phyloP scores from a whole-genome alignment of 495 filamentous ascomycete species.

The Annulohypoxylon nitens region DNA sequence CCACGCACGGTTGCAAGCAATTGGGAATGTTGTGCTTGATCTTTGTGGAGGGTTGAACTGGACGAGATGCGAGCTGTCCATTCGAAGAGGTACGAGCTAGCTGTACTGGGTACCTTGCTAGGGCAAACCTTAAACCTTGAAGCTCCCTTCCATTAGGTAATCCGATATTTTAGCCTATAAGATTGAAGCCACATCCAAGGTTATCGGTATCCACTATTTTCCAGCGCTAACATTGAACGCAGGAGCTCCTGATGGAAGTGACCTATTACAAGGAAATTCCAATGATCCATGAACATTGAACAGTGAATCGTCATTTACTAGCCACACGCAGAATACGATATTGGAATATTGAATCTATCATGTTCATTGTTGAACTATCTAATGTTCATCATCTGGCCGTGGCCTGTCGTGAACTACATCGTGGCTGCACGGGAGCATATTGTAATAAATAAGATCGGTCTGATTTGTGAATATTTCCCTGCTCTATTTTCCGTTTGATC shows the following conservation, averaged over 20 bases:
- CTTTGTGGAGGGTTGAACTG: constrained; percentile 1
- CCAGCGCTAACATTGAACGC: not conserved
- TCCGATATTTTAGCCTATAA: constrained; percentile 24
- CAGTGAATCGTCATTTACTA: not conserved
- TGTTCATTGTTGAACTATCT: not conserved
- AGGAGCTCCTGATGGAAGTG: not conserved
- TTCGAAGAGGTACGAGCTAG: constrained; percentile 16
- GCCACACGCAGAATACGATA: not conserved
- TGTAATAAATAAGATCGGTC: not conserved
- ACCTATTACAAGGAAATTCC: too few relatives aligned
- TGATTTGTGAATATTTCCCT: constrained; percentile 6
- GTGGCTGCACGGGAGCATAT: constrained; percentile 5
- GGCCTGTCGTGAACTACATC: constrained; percentile 1
- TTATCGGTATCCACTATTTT: not conserved
- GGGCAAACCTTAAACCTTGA: not conserved
- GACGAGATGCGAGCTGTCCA: constrained; percentile 38
- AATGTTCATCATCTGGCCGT: constrained; percentile 9
- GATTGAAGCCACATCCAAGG: constrained; percentile 18
- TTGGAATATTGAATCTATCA: constrained; percentile 5
- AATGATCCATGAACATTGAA: not conserved
- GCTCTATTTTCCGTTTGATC: constrained; percentile 3
- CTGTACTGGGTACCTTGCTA: constrained; percentile 7
- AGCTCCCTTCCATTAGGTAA: constrained; percentile 26
- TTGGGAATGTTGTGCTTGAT: constrained; percentile 22
- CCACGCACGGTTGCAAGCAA: constrained; percentile 32